Base-by-base conservation (phyloP, 306 rosid genomes). In the Medicago truncatula region DNA sequence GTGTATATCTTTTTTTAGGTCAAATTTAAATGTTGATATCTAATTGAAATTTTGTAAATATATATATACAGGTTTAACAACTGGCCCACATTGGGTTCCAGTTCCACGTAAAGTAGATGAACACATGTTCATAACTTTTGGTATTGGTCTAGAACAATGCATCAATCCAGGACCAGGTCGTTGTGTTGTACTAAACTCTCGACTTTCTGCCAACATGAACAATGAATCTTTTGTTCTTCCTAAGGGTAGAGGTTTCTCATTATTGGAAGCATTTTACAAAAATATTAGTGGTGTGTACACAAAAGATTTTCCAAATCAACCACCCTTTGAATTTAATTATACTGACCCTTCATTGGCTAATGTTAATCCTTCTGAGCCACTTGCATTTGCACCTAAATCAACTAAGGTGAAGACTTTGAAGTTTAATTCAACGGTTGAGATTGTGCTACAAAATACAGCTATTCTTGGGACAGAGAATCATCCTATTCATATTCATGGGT, bases 141-240 rank as follows among this genome's bases (percentile, higher is more conserved):
- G 94, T 8, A 8, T 86, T 2, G 66, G 41, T 12, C 14, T 73
- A 0, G 80, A 73, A 3, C 0, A 0, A 3, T 92, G 97, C 9
- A 17, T 5, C 4, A 31, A 59, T 20, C 54, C n/a, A 18, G 71
- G 54, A 41, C 71, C 54, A 4, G 71, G 36, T 6, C 38, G 54
- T 20, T 66, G 71, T 2, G 3, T 1, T 5, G 31, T 4, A 8
- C 5, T 20, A 2, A 44, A 44, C 2, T 40, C 50, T 0, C 28
- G 36, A 18, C 6, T 77, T 3, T 85, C 94, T 0, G 89, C 96
- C 0, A 84, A 85, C 85, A 90, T 92, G 94, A 92, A 88, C 75
- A 90, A 92, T 17, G 88, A 87, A 44, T 92, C 97, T 0, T 92
- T 88, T 25, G 76, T 44, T 60, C 18, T 81, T n/a, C 96, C 93